Conservation (phyloP, 306 rosid species). For the Prunus dulcis region DNA sequence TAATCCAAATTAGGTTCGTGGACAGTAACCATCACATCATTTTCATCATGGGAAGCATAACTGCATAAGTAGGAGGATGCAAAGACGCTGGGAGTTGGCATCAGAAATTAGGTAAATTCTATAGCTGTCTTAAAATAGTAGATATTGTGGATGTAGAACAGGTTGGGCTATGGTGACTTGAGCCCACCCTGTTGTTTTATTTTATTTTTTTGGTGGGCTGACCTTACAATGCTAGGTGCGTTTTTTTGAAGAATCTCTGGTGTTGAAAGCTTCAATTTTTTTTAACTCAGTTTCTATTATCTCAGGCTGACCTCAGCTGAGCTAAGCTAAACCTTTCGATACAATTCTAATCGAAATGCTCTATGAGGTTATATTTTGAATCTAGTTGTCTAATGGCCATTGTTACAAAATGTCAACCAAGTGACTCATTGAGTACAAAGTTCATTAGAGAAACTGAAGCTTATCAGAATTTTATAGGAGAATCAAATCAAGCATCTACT, state of each 20-base stretch:
- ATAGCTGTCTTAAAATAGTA: neutral
- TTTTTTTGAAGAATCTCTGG: neutral
- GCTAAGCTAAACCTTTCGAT: neutral
- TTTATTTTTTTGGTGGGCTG: neutral
- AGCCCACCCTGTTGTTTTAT: slow-evolving; percentile 5
- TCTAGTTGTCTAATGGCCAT: neutral
- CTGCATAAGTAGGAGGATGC: neutral
- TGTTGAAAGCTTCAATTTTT: neutral
- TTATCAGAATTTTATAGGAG: neutral
- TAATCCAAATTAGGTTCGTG: slow-evolving; percentile 26
- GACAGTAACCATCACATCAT: neutral
- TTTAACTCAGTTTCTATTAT: neutral
- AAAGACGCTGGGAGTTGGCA: neutral
- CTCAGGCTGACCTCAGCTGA: neutral
- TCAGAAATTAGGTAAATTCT: neutral
- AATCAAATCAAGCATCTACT: neutral
- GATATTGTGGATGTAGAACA: neutral
- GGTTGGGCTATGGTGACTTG: slow-evolving; percentile 2
- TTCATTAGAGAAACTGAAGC: neutral
- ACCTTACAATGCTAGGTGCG: neutral
- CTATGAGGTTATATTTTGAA: neutral
- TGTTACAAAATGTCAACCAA: slow-evolving; percentile 5
- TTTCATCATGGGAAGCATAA: neutral
- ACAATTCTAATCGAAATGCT: neutral
- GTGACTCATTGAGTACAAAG: neutral